phyloP scores from a whole-genome alignment of 768 basidiomycete genomes.

The Clitopilus hobsonii region DNA sequence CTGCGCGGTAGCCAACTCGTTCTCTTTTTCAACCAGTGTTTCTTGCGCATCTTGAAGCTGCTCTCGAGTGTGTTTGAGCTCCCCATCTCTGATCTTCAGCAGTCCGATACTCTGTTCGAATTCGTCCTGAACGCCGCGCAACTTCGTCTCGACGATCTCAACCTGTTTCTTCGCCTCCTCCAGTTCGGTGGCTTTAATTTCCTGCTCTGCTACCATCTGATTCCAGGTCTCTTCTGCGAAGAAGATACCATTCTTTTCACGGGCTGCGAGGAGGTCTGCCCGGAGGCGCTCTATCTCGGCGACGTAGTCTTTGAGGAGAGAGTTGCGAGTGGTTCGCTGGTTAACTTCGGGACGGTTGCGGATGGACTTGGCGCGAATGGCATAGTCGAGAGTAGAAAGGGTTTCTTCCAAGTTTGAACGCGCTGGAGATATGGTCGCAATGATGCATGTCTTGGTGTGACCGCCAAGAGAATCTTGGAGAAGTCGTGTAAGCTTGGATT shows the following conservation, averaged over 20 bases:
- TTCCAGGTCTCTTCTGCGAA: slow-evolving; percentile 90
- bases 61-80: slow-evolving; percentile 60
- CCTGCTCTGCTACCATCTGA: slow-evolving; percentile 74
- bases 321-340: slow-evolving; percentile 88
- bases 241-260: slow-evolving; percentile 96
- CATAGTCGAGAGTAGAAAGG: slow-evolving; percentile 94
- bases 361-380: slow-evolving; percentile 91
- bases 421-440: slow-evolving; percentile 93
- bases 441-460: slow-evolving; percentile 94
- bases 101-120: slow-evolving; percentile 86
- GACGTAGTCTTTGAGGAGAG: slow-evolving; percentile 90
- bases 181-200: slow-evolving; percentile 69
- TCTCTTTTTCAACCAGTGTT: slow-evolving; percentile 48
- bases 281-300: slow-evolving; percentile 92
- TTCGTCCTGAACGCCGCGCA: slow-evolving; percentile 78
- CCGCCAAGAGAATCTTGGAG: slow-evolving; percentile 99
- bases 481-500: slow-evolving; percentile 95
- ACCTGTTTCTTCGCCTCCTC: slow-evolving; percentile 82
- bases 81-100: slow-evolving; percentile 69
- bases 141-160: slow-evolving; percentile 78
- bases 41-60: slow-evolving; percentile 48
- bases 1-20: slow-evolving; percentile 55
- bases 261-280: slow-evolving; percentile 81
- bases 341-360: slow-evolving; percentile 94
- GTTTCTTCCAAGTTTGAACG: slow-evolving; percentile 96